phyloP scores from a whole-genome alignment of 108 stramenopile genomes.

The Nitzschia putrida region DNA sequence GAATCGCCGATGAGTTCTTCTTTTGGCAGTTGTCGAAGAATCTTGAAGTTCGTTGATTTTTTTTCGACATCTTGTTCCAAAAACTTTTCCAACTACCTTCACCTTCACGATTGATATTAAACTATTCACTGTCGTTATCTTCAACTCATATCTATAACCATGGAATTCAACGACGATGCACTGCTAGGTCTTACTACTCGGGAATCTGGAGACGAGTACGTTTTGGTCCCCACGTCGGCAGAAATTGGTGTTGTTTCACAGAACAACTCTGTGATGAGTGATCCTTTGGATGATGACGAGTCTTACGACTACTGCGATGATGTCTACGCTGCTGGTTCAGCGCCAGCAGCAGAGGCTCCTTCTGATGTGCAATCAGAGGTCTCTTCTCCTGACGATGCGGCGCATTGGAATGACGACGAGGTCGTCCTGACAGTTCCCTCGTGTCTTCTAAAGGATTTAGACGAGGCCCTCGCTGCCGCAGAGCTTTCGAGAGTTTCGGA shows the following conservation, averaged over 20 bases:
- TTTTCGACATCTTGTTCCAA: no score
- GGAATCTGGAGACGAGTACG: no score
- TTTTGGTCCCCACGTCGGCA: no score
- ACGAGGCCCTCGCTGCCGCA: slow-evolving; percentile 45
- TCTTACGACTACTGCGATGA: slow-evolving; percentile 48
- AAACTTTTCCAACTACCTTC: no score
- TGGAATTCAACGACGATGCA: no score
- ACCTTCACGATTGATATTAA: no score
- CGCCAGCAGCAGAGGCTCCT: not conserved
- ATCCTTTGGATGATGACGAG: slow-evolving; percentile 21
- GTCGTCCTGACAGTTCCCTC: slow-evolving; percentile 28
- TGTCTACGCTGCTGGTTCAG: slow-evolving; percentile 6
- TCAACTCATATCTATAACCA: no score
- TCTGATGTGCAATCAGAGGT: slow-evolving; percentile 8
- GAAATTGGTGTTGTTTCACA: no score
- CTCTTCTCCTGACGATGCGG: not conserved
- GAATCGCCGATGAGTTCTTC: slow-evolving; percentile 5
- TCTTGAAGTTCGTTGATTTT: not conserved
- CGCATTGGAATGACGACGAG: slow-evolving; percentile 2
- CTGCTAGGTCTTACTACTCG: no score
- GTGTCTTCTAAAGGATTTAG: slow-evolving; percentile 36
- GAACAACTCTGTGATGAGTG: not conserved
- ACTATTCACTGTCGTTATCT: no score
- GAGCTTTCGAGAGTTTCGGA: slow-evolving; percentile 17
- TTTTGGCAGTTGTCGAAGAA: not conserved